These are phyloP conservation scores for Athelia sp. DNA, from an alignment of 1,284 basidiomycete genomes.

Conservation along the genomic window DNA sequence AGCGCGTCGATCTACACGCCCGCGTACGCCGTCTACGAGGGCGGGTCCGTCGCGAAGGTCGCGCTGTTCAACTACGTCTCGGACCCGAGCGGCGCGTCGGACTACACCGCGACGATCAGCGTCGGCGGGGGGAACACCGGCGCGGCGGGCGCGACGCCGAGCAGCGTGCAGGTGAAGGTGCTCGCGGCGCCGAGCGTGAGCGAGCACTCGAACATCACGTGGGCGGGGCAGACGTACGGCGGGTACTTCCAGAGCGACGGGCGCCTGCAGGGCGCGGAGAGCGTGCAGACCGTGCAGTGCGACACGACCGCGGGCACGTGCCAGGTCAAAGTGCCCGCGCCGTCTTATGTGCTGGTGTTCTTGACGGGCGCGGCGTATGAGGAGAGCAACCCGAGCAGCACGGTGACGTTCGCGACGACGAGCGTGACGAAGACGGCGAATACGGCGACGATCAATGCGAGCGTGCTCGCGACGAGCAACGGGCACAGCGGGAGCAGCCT, in stretches of 20 bases:
- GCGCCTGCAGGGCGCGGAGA: conserved; percentile 32
- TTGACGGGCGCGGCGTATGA: conserved; percentile 41
- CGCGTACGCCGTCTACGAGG: conserved; percentile 70
- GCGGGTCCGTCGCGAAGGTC: conserved; percentile 48
- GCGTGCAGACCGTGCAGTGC: conserved; percentile 50
- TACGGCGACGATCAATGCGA: conserved; percentile 38
- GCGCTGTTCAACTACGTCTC: conserved; percentile 68
- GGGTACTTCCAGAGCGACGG: conserved; percentile 52
- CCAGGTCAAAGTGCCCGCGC: conserved; percentile 60
- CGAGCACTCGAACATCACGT: conserved; percentile 68
- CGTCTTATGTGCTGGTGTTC: conserved; percentile 71
- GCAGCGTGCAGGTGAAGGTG: conserved; percentile 47
- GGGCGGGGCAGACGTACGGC: conserved; percentile 74
- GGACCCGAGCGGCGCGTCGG: conserved; percentile 46
- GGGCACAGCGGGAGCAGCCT: conserved; percentile 22
- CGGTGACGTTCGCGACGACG: conserved; percentile 55
- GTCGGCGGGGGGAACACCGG: conserved; percentile 38
- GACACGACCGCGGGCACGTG: conserved; percentile 42
- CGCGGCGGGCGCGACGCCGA: conserved; percentile 29
- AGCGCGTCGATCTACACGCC: conserved; percentile 50
- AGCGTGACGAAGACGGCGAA: conserved; percentile 42
- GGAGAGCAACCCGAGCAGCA: conserved; percentile 30
- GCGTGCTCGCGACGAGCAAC: conserved; percentile 28
- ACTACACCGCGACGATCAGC: conserved; percentile 41
- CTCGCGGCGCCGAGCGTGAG: conserved; percentile 28